Evolutionary conservation across 768 basidiomycete species (phyloP), one percentile per base, ranked within the genome.

Genomic region (Calocybe cyanea): DNA sequence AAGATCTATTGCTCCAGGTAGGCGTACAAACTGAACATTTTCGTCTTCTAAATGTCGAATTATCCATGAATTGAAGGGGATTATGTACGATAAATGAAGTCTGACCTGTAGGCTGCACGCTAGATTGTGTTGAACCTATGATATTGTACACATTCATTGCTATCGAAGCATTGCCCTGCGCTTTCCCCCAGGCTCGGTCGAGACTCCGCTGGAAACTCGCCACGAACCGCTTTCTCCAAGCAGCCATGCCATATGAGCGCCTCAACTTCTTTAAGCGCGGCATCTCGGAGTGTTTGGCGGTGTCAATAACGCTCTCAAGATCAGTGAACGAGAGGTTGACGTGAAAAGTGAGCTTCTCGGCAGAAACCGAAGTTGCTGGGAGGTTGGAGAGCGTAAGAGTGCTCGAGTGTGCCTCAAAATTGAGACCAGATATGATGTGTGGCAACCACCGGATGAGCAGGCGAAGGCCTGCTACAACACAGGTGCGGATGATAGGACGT

Each of bases 101-200:
- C 57, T 39, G 49, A 75, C 76, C 66, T 46, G 57, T 56, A 43
- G 46, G 48, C 32, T 48, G 41, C 24, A 49, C 49, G 34, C 53
- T 25, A 38, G 45, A 32, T 7, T 40, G 55, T 21, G 66, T 63
- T 14, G 67, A 69, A 9, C 77, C 78, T 32, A 67, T 61, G 24
- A 85, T 62, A 39, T 75, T 69, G 34, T 64, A 65, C 35, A 81
- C 57, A 32, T 65, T 72, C 33, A 87, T 59, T 39, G 71, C 65
- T 40, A 87, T 61, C 3, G 71, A 70, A 2, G 76, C 73, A 10
- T 72, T 71, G 15, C 81, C 86, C 42, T 74, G 76, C 38, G 80
- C 81, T 32, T 70, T 73, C 10, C 82, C 85, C 69, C 84, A 75
- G 19, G 85, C 85, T 42, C 78, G 71, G 50, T 85, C 81, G 69